Evolutionary conservation across 2,329 filamentous ascomycete genomes (phyloP), one percentile per base, ranked within the genome.

Genomic region (Didymella exigua): DNA sequence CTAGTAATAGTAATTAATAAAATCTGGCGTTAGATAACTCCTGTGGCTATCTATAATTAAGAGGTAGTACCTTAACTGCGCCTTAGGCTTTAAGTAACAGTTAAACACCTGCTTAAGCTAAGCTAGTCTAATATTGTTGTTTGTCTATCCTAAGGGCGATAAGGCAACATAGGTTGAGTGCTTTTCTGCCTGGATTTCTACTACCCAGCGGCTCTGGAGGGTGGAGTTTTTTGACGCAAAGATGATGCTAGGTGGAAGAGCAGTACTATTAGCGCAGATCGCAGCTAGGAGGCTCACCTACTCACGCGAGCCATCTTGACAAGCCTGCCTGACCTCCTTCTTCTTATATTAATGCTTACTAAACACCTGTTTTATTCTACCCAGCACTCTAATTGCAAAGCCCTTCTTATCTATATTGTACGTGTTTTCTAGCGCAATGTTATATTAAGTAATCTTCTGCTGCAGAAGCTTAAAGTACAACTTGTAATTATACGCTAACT

Each of bases 1-100:
- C n/a, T 67, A 44, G 40, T 56, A 59, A 53, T 57, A 78, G 54
- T 68, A 75, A 24, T 69, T 21, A 33, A 76, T 42, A 54, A 78
- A 77, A 46, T 72, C 56, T n/a, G 54, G 48, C 3, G 63, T 70
- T 23, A 72, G 34, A 61, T 77, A 59, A 47, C 66, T 56, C 21
- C 43, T 27, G 42, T 58, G 38, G 33, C 58, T 27, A 43, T 60
- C 50, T 14, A 60, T 8, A 24, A 60, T 60, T 4, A 60, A 34
- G 1, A 60, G 31, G 5, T 31, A 14, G 19, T 54, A 58, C 24
- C 10, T 30, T 18, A 14, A 6, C 19, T 14, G 34, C 14, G 49
- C 40, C 18, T 54, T 53, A 13, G 8, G 9, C 29, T 30, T 30
- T 2, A 13, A 11, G 9, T 30, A 30, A 2, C 8, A 3, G 4